These are phyloP conservation scores for Phoma sp. DNA, from an alignment of 2,329 filamentous ascomycete species.

Conservation along the genomic window DNA sequence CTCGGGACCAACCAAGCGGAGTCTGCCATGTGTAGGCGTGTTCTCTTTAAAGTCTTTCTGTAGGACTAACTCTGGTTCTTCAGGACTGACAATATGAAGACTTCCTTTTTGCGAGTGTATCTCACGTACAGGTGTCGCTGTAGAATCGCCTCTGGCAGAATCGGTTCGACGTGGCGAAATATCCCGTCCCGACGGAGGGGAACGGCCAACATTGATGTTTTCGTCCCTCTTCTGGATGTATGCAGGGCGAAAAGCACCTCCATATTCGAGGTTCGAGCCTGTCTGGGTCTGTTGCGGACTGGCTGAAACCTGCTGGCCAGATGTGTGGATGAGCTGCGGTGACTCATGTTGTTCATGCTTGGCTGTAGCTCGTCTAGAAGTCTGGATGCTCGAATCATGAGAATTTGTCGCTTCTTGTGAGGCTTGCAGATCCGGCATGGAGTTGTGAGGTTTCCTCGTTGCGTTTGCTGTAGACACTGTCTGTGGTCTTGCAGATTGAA, in stretches of 20 bases:
- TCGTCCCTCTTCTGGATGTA: background rate
- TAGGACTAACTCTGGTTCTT: background rate
- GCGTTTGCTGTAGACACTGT: background rate
- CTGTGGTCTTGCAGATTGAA: background rate
- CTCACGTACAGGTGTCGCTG: background rate
- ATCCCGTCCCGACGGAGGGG: background rate
- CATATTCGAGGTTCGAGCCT: constrained; percentile 12
- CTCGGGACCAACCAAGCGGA: background rate
- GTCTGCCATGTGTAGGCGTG: background rate
- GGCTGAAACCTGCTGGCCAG: background rate
- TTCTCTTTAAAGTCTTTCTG: background rate
- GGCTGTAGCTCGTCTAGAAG: too few species aligned
- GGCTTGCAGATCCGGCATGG: constrained; percentile 21
- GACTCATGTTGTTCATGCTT: too few species aligned
- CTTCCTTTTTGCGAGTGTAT: constrained; percentile 7
- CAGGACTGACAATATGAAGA: background rate
- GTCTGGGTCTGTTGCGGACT: constrained; percentile 8
- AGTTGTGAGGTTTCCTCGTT: constrained; percentile 3
- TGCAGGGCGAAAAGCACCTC: background rate
- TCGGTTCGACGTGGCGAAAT: background rate
- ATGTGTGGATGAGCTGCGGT: background rate
- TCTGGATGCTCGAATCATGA: too few species aligned
- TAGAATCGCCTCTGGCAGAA: background rate
- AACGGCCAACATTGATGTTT: too few species aligned
- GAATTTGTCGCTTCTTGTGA: background rate